These are phyloP conservation scores for Fusarium cicatricum DNA, from an alignment of 2,329 filamentous ascomycete species.

Conservation along the genomic window DNA sequence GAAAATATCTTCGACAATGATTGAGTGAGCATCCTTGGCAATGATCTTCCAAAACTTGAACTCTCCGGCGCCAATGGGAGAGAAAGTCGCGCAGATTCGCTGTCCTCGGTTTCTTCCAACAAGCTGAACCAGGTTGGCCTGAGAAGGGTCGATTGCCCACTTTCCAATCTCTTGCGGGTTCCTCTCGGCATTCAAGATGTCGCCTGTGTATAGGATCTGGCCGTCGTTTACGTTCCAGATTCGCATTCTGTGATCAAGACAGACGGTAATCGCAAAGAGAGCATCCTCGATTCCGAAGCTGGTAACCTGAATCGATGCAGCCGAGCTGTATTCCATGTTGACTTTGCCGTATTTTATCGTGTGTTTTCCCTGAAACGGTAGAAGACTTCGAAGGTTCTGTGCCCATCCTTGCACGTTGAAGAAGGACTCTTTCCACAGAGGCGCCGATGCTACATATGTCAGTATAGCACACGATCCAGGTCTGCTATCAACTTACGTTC, in stretches of 20 bases:
- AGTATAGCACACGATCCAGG: background rate
- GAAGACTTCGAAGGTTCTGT: constrained; percentile 70
- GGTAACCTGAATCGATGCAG: constrained; percentile 68
- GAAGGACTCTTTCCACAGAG: constrained; percentile 73
- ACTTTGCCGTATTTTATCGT: constrained; percentile 70
- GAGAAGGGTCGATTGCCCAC: constrained; percentile 80
- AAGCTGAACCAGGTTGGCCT: constrained; percentile 78
- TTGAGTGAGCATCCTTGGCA: constrained; percentile 68
- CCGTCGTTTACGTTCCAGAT: constrained; percentile 90
- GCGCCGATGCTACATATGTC: constrained; percentile 37
- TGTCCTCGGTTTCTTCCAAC: constrained; percentile 65
- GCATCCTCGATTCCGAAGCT: constrained; percentile 58
- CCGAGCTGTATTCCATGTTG: constrained; percentile 73
- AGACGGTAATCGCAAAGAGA: constrained; percentile 77
- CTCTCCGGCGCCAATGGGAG: constrained; percentile 83
- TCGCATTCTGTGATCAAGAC: constrained; percentile 86
- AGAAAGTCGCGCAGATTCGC: constrained; percentile 78
- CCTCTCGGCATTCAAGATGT: constrained; percentile 75
- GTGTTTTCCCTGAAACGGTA: constrained; percentile 71
- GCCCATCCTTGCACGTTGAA: constrained; percentile 79
- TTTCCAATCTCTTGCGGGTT: constrained; percentile 75
- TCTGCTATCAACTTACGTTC: constrained; percentile 51
- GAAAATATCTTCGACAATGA: constrained; percentile 77
- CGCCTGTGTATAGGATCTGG: constrained; percentile 77
- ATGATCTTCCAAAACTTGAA: constrained; percentile 93